These are phyloP conservation scores for Globisporangium cystogenes DNA, from an alignment of 352 stramenopile species.

Conservation along the genomic window DNA sequence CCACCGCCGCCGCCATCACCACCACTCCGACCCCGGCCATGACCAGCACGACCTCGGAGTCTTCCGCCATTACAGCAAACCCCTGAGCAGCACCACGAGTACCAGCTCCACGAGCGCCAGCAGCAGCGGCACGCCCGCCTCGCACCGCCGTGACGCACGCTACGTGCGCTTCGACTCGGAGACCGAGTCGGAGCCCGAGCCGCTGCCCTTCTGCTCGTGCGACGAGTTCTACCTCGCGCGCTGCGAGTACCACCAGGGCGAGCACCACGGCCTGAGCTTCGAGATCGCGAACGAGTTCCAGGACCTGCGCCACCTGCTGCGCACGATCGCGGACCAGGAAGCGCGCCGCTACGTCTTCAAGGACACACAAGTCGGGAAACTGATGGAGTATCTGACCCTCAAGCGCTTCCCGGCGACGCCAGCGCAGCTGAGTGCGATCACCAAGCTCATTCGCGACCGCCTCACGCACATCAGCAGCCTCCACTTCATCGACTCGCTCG, in stretches of 20 bases:
- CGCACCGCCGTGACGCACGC: not conserved
- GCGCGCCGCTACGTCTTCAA: constrained; percentile 44
- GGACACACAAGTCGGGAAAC: constrained; percentile 45
- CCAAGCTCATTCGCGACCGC: constrained; percentile 29
- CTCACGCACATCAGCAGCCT: constrained; percentile 41
- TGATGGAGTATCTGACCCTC: constrained; percentile 52
- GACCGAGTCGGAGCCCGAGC: constrained; percentile 47
- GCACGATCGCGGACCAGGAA: constrained; percentile 41
- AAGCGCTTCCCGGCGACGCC: constrained; percentile 38
- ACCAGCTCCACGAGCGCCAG: constrained; percentile 3
- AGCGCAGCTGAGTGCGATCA: constrained; percentile 36
- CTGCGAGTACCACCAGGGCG: constrained; percentile 39
- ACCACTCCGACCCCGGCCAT: not conserved
- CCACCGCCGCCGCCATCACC: no score
- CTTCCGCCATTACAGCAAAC: not conserved
- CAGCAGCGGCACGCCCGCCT: not conserved
- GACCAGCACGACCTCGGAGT: not conserved
- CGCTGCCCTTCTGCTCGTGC: constrained; percentile 39
- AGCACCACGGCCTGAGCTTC: constrained; percentile 47
- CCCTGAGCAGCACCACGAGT: constrained; percentile 1
- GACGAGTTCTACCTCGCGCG: constrained; percentile 39
- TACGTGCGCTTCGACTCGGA: constrained; percentile 22
- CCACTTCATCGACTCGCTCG: constrained; percentile 37
- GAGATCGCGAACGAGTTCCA: constrained; percentile 43
- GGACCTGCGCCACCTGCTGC: constrained; percentile 42